A percentile compares a stretch with the other conserved stretches of the same genome.
These are phyloP conservation scores for Coemansia sp. DNA, from an alignment of 192 early-diverging fungal species.

Conservation along the genomic window DNA sequence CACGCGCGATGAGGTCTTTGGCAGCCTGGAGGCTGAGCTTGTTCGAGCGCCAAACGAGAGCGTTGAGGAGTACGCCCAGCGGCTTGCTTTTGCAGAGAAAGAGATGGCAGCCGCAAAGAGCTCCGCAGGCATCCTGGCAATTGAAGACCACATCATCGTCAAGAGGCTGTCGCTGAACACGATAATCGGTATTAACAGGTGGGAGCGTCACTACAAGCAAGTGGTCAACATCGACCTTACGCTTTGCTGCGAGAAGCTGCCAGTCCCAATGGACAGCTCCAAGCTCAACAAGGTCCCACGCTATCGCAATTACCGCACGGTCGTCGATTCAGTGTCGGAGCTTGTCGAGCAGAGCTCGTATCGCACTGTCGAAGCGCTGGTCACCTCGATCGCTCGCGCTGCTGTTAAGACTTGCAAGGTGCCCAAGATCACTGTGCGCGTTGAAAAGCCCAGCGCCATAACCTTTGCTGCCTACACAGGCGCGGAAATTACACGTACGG, in stretches of 20 bases:
- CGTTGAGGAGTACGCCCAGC: conserved; percentile 12
- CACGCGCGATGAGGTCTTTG: conserved; percentile 60
- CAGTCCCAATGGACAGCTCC: conserved; percentile 4
- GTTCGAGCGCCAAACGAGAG: conserved; percentile 9
- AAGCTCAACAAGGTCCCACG: conserved; percentile 66
- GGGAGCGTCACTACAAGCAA: conserved; percentile 96
- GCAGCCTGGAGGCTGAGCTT: conserved; percentile 27
- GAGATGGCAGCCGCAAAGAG: conserved; percentile 43
- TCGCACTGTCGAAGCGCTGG: conserved; percentile 96
- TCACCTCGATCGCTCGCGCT: conserved; percentile 76
- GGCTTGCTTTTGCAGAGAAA: conserved; percentile 1
- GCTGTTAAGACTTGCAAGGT: conserved; percentile 80
- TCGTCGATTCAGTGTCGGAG: conserved; percentile 77
- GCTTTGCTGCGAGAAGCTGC: conserved; percentile 30
- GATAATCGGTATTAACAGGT: conserved; percentile 94
- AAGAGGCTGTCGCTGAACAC: conserved; percentile 76
- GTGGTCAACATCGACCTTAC: conserved; percentile 77
- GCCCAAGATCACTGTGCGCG: conserved; percentile 82
- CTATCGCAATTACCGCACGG: conserved; percentile 87
- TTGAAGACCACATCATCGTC: conserved; percentile 84
- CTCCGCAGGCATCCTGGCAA: conserved; percentile 43
- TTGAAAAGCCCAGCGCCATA: conserved; percentile 96
- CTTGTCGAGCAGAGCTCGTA: conserved; percentile 86
- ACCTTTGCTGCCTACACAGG: conserved; percentile 89
- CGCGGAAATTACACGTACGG: conserved; percentile 84